These are phyloP conservation scores for Acidomyces sp. DNA, from an alignment of 495 filamentous ascomycete genomes.

Conservation along the genomic window DNA sequence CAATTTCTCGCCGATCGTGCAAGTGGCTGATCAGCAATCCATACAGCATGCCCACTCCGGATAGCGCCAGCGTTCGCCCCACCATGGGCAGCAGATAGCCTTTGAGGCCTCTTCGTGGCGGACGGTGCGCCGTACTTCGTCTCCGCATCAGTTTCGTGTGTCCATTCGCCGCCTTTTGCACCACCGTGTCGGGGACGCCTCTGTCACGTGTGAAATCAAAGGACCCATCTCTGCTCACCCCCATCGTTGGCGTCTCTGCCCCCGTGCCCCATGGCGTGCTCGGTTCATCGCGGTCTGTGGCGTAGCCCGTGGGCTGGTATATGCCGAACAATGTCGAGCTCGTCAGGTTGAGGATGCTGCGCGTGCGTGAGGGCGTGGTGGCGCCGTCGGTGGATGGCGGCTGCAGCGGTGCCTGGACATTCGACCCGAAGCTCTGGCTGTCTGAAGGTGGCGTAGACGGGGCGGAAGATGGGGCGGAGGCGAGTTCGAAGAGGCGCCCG, in stretches of 20 bases:
- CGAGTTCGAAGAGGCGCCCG: constrained; percentile 12
- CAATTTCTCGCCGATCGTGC: constrained; percentile 53
- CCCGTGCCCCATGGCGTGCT: constrained; percentile 61
- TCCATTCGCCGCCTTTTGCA: constrained; percentile 6
- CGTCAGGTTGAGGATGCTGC: constrained; percentile 76
- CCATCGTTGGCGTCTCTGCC: constrained; percentile 43
- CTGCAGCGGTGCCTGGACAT: constrained; percentile 25
- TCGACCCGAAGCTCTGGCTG: constrained; percentile 26
- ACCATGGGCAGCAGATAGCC: constrained; percentile 35
- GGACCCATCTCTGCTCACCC: constrained; percentile 15
- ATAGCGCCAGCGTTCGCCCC: constrained; percentile 53
- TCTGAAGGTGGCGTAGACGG: constrained; percentile 33
- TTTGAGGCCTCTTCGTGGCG: constrained; percentile 25
- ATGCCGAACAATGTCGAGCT: constrained; percentile 83
- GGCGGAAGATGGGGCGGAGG: constrained; percentile 32
- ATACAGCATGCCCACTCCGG: constrained; percentile 69
- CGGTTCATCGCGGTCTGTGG: constrained; percentile 32
- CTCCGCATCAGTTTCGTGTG: constrained; percentile 4
- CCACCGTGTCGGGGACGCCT: constrained; percentile 1
- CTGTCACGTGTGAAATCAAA: constrained; percentile 11
- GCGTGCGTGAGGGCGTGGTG: constrained; percentile 37
- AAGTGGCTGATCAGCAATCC: constrained; percentile 76
- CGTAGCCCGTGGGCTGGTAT: constrained; percentile 55
- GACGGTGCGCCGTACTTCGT: constrained; percentile 10
- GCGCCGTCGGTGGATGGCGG: constrained; percentile 25